Evolutionary conservation across 2,329 filamentous ascomycete species (phyloP), one percentile per base, ranked within the genome.

Genomic region (Alternaria rosae): DNA sequence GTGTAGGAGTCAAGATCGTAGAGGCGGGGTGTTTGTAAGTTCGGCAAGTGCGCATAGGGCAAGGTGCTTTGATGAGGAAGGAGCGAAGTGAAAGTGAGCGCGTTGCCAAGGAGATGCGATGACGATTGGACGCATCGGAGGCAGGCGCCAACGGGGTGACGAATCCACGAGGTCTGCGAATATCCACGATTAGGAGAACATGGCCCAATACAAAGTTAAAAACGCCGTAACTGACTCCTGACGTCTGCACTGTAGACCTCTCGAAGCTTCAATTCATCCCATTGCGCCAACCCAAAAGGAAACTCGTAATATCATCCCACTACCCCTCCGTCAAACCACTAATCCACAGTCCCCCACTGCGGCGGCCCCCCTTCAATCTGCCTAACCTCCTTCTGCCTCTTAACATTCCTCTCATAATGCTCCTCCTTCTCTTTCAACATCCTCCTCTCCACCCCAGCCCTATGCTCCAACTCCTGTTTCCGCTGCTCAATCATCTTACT

Each of bases 371-470:
- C 68, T 41, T 77, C 73, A 62, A 77, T 76, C 44, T 74, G 66
- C 32, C 70, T 74, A 11, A 77, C 45, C 58, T 69, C 64, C 64
- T 70, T 71, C 65, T 78, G 76, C 59, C 74, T 71, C 57, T 66
- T 68, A 2, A 75, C 69, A 66, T 78, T 78, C 60, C 70, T 61
- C 50, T 77, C 71, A 62, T 72, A 77, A 58, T 75, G 41, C 38
- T 77, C 69, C 47, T 78, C 76, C 61, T 77, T 78, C 48, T 77
- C 75, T 66, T 69, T 70, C 11, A 78, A 32, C 64, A 71, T 64
- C 28, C 65, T 61, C 42, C 69, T 65, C 64, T 78, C 76, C 21
- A 74, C 63, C 3, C 51, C 63, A 0, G 66, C 67, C 13, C 72
- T 59, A 56, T 77, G 69, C 50, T 78, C 76, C 13, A 74, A 25